Evolutionary conservation across 2,329 filamentous ascomycete species (phyloP).

Genomic region (Fusarium vanettenii): DNA sequence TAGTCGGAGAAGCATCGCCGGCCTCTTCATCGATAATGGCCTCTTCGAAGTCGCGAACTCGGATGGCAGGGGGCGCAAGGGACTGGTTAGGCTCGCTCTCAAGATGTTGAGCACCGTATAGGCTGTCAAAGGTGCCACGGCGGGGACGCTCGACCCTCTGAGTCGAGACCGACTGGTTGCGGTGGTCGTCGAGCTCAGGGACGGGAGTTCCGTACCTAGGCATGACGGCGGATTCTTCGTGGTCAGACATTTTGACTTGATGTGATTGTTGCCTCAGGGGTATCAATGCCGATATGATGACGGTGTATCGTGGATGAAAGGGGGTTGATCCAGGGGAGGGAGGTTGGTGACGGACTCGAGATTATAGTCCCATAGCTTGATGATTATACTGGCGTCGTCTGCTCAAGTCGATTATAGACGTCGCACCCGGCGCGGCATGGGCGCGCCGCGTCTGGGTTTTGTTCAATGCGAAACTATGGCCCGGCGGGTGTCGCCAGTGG

Average conservation of each 20-base stretch:
- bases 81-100: constrained; percentile 49
- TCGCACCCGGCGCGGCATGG: constrained; percentile 51
- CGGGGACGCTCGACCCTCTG: constrained; percentile 71
- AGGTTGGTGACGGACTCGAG: constrained; percentile 44
- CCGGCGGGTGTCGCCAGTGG: constrained; percentile 39
- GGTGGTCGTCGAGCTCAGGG: constrained; percentile 89
- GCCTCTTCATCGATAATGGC: constrained; percentile 83
- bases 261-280: constrained; percentile 1
- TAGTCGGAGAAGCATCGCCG: constrained; percentile 57
- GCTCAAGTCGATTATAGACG: constrained; percentile 34
- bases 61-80: constrained; percentile 51
- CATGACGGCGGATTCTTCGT: constrained; percentile 68
- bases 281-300: constrained; percentile 9
- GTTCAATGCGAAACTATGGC: constrained; percentile 45
- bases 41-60: constrained; percentile 85
- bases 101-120: constrained; percentile 66
- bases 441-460: constrained; percentile 50
- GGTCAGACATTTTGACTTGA: constrained; percentile 70
- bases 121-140: constrained; percentile 79
- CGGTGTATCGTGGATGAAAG: constrained; percentile 16
- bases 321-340: constrained; percentile 25
- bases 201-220: constrained; percentile 79
- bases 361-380: constrained; percentile 46
- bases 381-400: constrained; percentile 29
- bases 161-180: constrained; percentile 71